Evolutionary conservation across 208 protist genomes (phyloP).

Genomic region (Phytomonas sp.): DNA sequence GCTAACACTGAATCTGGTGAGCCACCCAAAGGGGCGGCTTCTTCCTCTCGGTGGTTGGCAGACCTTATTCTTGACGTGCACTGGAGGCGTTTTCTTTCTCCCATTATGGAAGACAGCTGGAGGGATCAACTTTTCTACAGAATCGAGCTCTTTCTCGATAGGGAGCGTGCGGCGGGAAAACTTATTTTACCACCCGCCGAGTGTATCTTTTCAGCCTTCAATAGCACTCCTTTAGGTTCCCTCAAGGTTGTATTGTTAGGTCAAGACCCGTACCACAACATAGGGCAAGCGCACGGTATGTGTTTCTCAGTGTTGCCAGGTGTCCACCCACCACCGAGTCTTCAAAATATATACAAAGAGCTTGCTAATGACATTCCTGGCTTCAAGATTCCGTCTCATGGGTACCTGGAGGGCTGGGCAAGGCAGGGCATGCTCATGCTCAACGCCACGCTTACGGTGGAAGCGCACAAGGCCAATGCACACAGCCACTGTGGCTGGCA

Average conservation of each 20-base stretch:
- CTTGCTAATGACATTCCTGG: conserved; percentile 71
- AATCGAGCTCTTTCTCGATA: conserved; percentile 70
- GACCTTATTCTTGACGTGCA: conserved; percentile 31
- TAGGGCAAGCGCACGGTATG: conserved; percentile 95
- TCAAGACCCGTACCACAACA: conserved; percentile 94
- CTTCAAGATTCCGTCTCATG: conserved; percentile 86
- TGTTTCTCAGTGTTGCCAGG: conserved; percentile 94
- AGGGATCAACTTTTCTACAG: conserved; percentile 26
- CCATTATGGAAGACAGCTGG: conserved; percentile 34
- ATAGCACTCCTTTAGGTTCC: conserved; percentile 77
- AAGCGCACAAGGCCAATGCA: conserved; percentile 86
- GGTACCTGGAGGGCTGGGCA: conserved; percentile 93
- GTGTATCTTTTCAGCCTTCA: conserved; percentile 89
- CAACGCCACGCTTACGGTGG: conserved; percentile 95
- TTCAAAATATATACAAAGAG: conserved; percentile 97
- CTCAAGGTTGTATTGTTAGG: conserved; percentile 95
- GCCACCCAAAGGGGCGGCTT: neutral
- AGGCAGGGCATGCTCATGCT: conserved; percentile 96
- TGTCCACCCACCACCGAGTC: conserved; percentile 71
- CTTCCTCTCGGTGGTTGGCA: conserved; percentile 24
- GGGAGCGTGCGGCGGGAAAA: conserved; percentile 24
- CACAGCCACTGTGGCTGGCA: conserved; percentile 93
- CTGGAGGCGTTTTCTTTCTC: conserved; percentile 54
- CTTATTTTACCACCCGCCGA: conserved; percentile 70
- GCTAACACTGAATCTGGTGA: neutral